A percentile compares a stretch with the other conserved stretches of the same genome.
Conservation (phyloP, 2,329 filamentous ascomycete species). For the Waltergamsia citrina region DNA sequence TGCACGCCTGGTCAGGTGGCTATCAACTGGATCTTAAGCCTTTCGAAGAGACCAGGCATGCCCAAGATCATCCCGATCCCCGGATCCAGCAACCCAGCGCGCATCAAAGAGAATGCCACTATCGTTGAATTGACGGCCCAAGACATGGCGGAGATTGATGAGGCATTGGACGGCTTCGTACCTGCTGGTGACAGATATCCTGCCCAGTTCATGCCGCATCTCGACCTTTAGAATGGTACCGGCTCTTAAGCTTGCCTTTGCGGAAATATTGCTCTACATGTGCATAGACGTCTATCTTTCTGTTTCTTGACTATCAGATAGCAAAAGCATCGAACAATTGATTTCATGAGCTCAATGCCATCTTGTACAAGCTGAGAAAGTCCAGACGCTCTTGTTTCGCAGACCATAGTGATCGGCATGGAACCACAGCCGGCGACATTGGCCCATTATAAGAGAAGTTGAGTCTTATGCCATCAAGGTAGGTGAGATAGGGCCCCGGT, state of each 20-base stretch:
- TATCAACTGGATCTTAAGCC: conserved; percentile 49
- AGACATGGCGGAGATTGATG: conserved; percentile 40
- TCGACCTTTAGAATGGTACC: background rate
- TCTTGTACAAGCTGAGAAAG: conserved; percentile 21
- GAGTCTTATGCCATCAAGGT: conserved; percentile 6
- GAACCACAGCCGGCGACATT: conserved; percentile 14
- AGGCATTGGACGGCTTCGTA: conserved; percentile 14
- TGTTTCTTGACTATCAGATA: background rate
- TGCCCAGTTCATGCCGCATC: background rate
- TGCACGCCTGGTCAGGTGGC: conserved; percentile 57
- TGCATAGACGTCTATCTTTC: too few species aligned
- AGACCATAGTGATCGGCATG: conserved; percentile 27
- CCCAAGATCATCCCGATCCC: conserved; percentile 57
- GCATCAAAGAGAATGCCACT: conserved; percentile 52
- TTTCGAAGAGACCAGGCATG: conserved; percentile 40
- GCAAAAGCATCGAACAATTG: background rate
- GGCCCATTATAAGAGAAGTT: conserved; percentile 2
- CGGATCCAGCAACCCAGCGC: conserved; percentile 45
- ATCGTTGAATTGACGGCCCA: conserved; percentile 36
- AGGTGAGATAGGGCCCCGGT: conserved; percentile 1
- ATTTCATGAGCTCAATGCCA: background rate
- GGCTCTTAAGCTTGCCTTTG: too few species aligned
- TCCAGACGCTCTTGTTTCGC: conserved; percentile 18
- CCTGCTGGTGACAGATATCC: background rate
- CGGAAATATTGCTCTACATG: too few species aligned